Conservation (phyloP, 2,329 filamentous ascomycete species). For the Sarocladium brachiariae region DNA sequence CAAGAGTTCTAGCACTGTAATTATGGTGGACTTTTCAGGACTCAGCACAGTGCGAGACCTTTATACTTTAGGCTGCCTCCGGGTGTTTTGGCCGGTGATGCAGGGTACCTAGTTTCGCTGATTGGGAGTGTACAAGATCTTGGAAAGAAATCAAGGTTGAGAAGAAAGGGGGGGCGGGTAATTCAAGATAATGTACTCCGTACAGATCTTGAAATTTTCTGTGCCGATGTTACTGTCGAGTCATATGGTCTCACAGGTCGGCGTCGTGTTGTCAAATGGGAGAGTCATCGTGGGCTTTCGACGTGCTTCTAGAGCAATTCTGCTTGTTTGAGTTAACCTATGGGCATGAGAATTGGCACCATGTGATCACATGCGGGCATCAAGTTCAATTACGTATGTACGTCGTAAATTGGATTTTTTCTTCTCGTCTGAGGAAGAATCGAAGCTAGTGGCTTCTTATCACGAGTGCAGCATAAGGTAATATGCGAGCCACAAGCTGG, state of each 20-base stretch:
- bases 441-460: no score
- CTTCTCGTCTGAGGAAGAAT: no score
- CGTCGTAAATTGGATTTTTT: not conserved
- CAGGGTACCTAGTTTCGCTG: not conserved
- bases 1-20: not conserved
- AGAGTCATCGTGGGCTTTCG: not conserved
- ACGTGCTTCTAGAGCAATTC: not conserved
- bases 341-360: not conserved
- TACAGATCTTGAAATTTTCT: no score
- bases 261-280: not conserved
- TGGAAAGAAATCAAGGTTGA: not conserved
- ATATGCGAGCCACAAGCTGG: no score
- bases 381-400: not conserved
- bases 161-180: not conserved
- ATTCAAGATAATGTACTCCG: no score
- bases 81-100: conserved; percentile 3
- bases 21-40: not conserved
- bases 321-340: not conserved
- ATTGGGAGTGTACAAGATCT: not conserved
- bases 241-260: no score
- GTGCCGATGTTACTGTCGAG: no score
- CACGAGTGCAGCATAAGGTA: no score
- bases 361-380: not conserved
- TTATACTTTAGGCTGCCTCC: conserved; percentile 7
- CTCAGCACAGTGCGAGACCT: not conserved